These are phyloP conservation scores for Neurospora intermedia DNA, from an alignment of 495 filamentous ascomycete genomes.

Conservation along the genomic window DNA sequence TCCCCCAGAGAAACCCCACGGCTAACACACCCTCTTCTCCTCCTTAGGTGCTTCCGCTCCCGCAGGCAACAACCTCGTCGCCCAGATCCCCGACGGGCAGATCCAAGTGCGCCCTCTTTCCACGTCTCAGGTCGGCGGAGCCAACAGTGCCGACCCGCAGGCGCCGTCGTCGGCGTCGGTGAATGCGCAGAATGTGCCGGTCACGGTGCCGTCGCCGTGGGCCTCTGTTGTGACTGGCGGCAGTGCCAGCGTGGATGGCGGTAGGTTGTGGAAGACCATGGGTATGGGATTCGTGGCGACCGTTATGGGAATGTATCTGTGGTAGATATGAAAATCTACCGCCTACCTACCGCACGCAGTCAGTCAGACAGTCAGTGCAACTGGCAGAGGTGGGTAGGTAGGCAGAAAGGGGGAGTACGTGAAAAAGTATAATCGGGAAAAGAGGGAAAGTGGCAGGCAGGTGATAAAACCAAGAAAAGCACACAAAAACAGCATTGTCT, in stretches of 20 bases:
- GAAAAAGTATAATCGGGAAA: background rate
- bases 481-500: background rate
- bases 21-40: background rate
- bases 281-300: background rate
- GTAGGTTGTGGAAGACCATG: background rate
- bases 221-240: background rate
- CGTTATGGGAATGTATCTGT: background rate
- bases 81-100: background rate
- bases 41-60: background rate
- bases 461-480: background rate
- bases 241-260: background rate
- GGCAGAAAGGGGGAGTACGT: background rate
- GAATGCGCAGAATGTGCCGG: too few relatives aligned
- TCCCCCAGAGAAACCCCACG: background rate
- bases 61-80: background rate
- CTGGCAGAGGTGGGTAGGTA: too few relatives aligned
- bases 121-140: too few relatives aligned
- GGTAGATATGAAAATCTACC: background rate
- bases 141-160: too few relatives aligned
- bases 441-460: background rate
- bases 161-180: too few relatives aligned
- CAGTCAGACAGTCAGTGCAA: too few relatives aligned
- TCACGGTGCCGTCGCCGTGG: too few relatives aligned
- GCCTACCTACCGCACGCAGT: too few relatives aligned
- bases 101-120: background rate